These are phyloP conservation scores for Pseudopithomyces chartarum DNA, from an alignment of 2,329 filamentous ascomycete genomes.

Conservation along the genomic window DNA sequence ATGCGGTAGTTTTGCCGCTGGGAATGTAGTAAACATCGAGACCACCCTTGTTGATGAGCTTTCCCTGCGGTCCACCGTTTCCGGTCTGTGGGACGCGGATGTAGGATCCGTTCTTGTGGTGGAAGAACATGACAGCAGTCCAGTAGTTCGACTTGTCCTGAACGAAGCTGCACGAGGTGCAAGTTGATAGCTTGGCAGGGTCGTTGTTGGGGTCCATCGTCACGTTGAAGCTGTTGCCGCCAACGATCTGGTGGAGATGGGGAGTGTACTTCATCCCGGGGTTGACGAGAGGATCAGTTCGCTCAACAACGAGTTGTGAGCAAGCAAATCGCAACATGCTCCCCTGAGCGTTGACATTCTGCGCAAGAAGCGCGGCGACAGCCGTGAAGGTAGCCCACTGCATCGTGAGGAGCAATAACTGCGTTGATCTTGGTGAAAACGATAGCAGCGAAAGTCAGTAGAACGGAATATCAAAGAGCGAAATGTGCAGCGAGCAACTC, in stretches of 20 bases:
- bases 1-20: constrained; percentile 39
- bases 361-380: constrained; percentile 26
- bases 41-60: constrained; percentile 41
- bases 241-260: constrained; percentile 43
- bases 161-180: constrained; percentile 38
- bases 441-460: constrained; percentile 11
- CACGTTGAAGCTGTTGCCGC: constrained; percentile 40
- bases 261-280: constrained; percentile 42
- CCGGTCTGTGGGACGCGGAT: constrained; percentile 37
- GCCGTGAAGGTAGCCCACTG: constrained; percentile 33
- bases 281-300: constrained; percentile 41
- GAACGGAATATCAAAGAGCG: constrained; percentile 8
- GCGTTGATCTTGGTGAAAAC: constrained; percentile 10
- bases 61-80: constrained; percentile 41
- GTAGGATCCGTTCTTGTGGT: constrained; percentile 40
- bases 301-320: constrained; percentile 42
- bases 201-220: constrained; percentile 39
- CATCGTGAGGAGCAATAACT: constrained; percentile 27
- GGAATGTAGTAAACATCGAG: constrained; percentile 44
- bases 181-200: constrained; percentile 29
- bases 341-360: constrained; percentile 28
- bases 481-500: constrained; percentile 12
- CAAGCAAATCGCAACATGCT: constrained; percentile 42
- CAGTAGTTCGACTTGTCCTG: constrained; percentile 44
- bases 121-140: constrained; percentile 46